These are phyloP conservation scores for Jatropha multifida DNA, from an alignment of 441 rosid genomes.

Conservation along the genomic window DNA sequence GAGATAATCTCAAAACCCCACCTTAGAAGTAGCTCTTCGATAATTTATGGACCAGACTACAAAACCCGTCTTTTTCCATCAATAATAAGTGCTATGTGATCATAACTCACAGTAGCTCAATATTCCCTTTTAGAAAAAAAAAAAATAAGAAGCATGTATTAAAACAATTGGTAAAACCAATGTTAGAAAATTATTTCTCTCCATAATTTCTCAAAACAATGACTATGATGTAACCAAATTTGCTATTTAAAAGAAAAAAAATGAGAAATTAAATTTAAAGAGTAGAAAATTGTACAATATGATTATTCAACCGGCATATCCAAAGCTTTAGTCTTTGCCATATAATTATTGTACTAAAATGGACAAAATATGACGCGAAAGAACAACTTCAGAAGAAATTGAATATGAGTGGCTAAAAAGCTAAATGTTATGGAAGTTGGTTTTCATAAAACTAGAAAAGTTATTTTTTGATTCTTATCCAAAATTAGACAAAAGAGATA, in stretches of 20 bases:
- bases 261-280: not conserved
- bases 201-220: constrained; percentile 17
- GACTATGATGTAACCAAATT: constrained; percentile 8
- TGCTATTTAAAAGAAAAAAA: constrained; percentile 1
- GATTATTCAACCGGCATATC: constrained; percentile 2
- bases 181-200: constrained; percentile 21
- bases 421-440: too few relatives aligned
- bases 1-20: constrained; percentile 18
- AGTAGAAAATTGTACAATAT: not conserved
- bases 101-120: constrained; percentile 51
- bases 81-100: constrained; percentile 54
- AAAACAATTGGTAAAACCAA: constrained; percentile 28
- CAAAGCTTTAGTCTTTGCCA: constrained; percentile 4
- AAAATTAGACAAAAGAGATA: too few relatives aligned
- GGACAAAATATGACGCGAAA: too few relatives aligned
- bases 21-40: constrained; percentile 59
- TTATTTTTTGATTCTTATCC: too few relatives aligned
- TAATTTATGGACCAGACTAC: constrained; percentile 68
- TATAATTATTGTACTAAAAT: not conserved
- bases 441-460: too few relatives aligned
- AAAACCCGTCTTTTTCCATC: constrained; percentile 62
- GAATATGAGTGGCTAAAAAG: too few relatives aligned
- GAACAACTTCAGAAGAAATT: too few relatives aligned
- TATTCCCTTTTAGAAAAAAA: constrained; percentile 15
- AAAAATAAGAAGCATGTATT: constrained; percentile 27